Conservation (phyloP, 2,329 filamentous ascomycete genomes). For the Stagonosporopsis rhizophila region DNA sequence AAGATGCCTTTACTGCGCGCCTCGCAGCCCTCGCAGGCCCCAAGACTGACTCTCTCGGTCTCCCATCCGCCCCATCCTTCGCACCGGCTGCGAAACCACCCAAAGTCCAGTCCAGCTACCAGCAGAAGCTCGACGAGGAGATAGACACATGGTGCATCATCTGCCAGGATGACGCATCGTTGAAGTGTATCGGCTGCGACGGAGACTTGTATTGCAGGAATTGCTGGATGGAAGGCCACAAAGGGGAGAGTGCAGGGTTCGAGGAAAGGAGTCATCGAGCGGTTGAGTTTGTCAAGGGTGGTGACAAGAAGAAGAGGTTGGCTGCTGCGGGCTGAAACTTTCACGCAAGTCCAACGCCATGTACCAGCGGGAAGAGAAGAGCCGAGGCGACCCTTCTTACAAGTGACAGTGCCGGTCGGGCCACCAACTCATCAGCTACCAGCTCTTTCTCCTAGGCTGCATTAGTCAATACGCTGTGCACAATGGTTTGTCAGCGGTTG, state of each 20-base stretch:
- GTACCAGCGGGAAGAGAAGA: neutral
- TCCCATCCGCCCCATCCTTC: constrained; percentile 58
- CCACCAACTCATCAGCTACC: neutral
- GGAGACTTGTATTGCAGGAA: constrained; percentile 74
- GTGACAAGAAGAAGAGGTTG: constrained; percentile 14
- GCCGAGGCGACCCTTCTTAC: no score
- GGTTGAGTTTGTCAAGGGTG: constrained; percentile 59
- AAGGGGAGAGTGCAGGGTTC: constrained; percentile 70
- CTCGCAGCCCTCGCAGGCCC: constrained; percentile 51
- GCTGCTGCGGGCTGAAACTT: constrained; percentile 13
- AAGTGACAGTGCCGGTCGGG: neutral
- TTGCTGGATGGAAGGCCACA: constrained; percentile 85
- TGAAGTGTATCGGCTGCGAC: constrained; percentile 76
- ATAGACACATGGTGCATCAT: constrained; percentile 81
- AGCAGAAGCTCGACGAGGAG: constrained; percentile 70
- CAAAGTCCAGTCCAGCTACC: constrained; percentile 44
- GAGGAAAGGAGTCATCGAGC: constrained; percentile 75
- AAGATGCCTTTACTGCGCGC: constrained; percentile 55
- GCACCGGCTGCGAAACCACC: constrained; percentile 49
- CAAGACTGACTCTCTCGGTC: constrained; percentile 38
- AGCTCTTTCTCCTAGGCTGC: neutral
- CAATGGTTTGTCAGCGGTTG: no score
- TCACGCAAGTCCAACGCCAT: neutral
- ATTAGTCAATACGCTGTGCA: no score
- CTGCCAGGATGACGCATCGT: constrained; percentile 77